Percentiles rank a stretch among this genome's conserved stretches.
phyloP scores from a whole-genome alignment of 352 stramenopile genomes.

The Blastocystis sp. region DNA sequence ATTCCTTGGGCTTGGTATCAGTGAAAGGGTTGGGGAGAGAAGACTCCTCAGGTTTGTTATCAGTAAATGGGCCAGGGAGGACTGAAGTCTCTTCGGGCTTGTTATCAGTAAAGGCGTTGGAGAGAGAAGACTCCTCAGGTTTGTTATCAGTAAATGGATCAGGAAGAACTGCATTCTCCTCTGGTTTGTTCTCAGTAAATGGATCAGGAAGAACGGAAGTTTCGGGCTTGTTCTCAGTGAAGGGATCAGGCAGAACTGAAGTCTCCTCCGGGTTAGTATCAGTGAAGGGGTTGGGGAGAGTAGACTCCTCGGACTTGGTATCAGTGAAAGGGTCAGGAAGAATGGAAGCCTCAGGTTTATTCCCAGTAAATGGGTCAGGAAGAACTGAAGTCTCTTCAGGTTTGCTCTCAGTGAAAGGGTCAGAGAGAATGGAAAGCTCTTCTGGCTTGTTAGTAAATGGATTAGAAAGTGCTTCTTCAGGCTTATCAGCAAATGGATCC shows the following conservation, averaged over 20 bases:
- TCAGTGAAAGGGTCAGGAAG: not conserved
- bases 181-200: conserved; percentile 13
- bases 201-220: not conserved
- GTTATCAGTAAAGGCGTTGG: not conserved
- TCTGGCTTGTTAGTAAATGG: conserved; percentile 4
- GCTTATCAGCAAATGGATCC: conserved; percentile 15
- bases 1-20: not conserved
- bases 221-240: not conserved
- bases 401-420: not conserved
- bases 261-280: not conserved
- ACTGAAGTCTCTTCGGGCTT: not conserved
- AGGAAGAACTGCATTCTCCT: not conserved
- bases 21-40: not conserved
- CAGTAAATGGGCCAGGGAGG: not conserved
- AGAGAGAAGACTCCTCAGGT: not conserved
- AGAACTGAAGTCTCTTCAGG: not conserved
- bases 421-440: not conserved
- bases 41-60: not conserved
- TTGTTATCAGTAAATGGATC: not conserved
- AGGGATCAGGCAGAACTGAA: not conserved
- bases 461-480: not conserved
- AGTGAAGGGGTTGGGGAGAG: not conserved
- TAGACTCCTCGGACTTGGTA: not conserved
- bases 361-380: not conserved
- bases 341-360: not conserved